Base-by-base conservation (phyloP, 805 yeast genomes). In the Wickerhamiella spandovensis region DNA sequence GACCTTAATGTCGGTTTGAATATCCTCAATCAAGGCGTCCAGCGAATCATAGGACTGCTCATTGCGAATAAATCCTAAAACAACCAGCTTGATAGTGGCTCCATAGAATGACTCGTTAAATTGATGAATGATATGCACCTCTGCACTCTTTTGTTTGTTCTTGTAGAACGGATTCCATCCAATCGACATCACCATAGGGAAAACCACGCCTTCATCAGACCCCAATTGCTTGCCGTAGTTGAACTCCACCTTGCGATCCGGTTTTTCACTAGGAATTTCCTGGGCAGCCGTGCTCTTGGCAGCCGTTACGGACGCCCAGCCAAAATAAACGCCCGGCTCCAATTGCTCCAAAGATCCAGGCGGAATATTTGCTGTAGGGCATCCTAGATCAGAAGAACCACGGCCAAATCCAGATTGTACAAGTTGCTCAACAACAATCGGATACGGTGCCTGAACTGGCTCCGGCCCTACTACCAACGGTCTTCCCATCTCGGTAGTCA, bases 151-250 rank as follows among this genome's bases (percentile, higher is more conserved):
- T 58, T 76, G 75, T 47, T 77, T 72, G 65, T 92, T 89, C 23
- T 80, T 76, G 68, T 79, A 92, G 63, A 82, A 90, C 38, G 98
- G 97, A 62, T 92, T 92, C 84, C 88, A 86, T 1, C 99, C 99
- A 18, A 92, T 74, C 8, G 95, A 85, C 85, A 90, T 82, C 8
- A 92, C 98, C 81, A 88, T 87, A 0, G 97, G 97, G 23, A 79
- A 69, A 1, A 72, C 73, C 18, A 73, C 67, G 41, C 73, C 76
- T 2, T 57, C 59, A 1, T 62, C 64, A 0, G 48, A 24, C n/a
- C 51, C 28, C 45, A 88, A 66, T 9, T 65, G 58, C 5, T 64
- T 55, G 0, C 95, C 96, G 59, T 76, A 78, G 51, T 78, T 82
- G 62, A 82, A 77, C 37, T 68, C 73, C 15, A 80, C 81, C 23